phyloP scores from a whole-genome alignment of 2,329 filamentous ascomycete species.

The Xylariaceae sp. region DNA sequence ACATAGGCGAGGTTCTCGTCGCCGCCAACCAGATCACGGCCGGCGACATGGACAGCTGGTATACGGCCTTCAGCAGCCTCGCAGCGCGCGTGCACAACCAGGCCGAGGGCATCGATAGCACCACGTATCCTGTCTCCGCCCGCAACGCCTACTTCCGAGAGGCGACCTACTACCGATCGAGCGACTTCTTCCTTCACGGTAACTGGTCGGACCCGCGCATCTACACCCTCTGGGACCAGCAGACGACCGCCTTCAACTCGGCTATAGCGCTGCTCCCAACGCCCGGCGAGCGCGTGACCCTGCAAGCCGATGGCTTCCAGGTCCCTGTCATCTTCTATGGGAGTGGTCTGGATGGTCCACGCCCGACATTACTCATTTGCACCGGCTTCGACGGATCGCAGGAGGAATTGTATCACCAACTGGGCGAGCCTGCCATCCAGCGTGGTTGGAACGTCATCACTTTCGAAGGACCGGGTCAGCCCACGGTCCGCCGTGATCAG shows the following conservation, averaged over 20 bases:
- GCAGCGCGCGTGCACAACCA: constrained; percentile 14
- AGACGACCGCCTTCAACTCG: constrained; percentile 25
- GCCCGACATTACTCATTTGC: constrained; percentile 31
- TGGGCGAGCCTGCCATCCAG: constrained; percentile 23
- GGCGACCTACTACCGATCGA: constrained; percentile 31
- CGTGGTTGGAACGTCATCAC: constrained; percentile 27
- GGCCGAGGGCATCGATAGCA: constrained; percentile 15
- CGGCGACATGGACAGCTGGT: constrained; percentile 22
- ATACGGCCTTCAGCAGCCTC: constrained; percentile 17
- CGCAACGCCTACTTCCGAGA: constrained; percentile 30
- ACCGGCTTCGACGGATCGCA: constrained; percentile 33
- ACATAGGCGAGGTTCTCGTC: constrained; percentile 24
- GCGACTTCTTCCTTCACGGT: constrained; percentile 34
- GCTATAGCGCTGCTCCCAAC: constrained; percentile 25
- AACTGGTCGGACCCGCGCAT: constrained; percentile 31
- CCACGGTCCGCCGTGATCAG: constrained; percentile 13
- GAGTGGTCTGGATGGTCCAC: constrained; percentile 8
- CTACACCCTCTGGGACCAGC: constrained; percentile 25
- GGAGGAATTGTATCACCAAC: constrained; percentile 32
- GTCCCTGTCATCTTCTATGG: constrained; percentile 18
- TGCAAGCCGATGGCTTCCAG: constrained; percentile 21
- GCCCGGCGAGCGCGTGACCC: constrained; percentile 25
- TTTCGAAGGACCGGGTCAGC: constrained; percentile 12
- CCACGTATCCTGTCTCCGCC: constrained; percentile 17
- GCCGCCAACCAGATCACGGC: constrained; percentile 22